phyloP scores from a whole-genome alignment of 208 protist species.

The Leishmania aethiopica region DNA sequence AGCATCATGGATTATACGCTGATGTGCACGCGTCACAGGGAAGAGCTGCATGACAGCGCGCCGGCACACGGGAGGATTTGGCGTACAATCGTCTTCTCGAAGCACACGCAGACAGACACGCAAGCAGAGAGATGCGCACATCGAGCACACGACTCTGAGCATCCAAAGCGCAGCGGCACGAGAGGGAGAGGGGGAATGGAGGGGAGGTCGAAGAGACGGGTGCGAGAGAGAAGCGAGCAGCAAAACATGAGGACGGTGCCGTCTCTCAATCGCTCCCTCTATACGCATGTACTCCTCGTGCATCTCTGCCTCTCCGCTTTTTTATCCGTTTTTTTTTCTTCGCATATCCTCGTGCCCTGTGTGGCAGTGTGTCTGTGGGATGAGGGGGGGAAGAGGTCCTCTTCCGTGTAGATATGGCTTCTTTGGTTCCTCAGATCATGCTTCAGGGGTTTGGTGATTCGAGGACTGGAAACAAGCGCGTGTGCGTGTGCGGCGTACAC shows the following conservation, averaged over 20 bases:
- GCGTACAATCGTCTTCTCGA: not conserved
- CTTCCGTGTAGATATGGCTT: not conserved
- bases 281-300: not conserved
- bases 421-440: not conserved
- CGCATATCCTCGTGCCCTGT: not conserved
- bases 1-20: not conserved
- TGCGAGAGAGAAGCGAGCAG: not conserved
- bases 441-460: not conserved
- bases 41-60: not conserved
- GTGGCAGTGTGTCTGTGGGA: not conserved
- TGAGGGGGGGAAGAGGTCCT: too few species aligned
- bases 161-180: not conserved
- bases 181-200: not conserved
- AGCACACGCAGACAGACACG: not conserved
- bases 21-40: not conserved
- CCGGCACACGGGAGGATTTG: not conserved
- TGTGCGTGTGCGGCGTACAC: not conserved
- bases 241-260: not conserved
- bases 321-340: not conserved
- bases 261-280: not conserved
- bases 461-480: not conserved
- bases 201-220: not conserved
- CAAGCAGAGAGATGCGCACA: not conserved
- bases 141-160: not conserved
- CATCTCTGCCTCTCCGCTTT: not conserved